These are phyloP conservation scores for Limonium bicolor DNA, from an alignment of 148 eudicot species.

Conservation along the genomic window DNA sequence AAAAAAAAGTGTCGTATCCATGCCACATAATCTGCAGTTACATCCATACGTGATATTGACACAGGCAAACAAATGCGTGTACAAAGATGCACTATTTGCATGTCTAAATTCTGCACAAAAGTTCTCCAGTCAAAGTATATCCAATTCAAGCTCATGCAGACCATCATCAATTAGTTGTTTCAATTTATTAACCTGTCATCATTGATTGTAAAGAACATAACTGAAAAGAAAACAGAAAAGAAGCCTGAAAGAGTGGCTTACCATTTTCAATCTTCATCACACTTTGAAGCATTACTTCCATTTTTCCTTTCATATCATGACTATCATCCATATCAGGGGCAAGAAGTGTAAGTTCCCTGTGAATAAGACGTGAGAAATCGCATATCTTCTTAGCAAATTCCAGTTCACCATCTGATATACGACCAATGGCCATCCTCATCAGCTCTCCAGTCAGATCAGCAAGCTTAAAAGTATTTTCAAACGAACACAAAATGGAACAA, in stretches of 20 bases:
- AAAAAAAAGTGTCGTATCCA: too few relatives aligned
- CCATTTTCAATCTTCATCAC: constrained; percentile 95
- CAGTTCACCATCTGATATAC: constrained; percentile 93
- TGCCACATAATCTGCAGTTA: too few relatives aligned
- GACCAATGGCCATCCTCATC: constrained; percentile 94
- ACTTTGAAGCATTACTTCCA: constrained; percentile 96
- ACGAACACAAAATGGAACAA: neutral
- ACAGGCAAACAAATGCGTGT: too few relatives aligned
- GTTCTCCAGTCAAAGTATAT: too few relatives aligned
- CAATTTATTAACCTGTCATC: too few relatives aligned
- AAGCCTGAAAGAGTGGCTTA: constrained; percentile 18
- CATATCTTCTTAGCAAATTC: constrained; percentile 83
- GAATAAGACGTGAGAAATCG: constrained; percentile 71
- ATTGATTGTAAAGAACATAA: too few relatives aligned
- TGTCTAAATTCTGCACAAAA: too few relatives aligned
- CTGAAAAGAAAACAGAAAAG: too few relatives aligned
- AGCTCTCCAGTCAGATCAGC: constrained; percentile 98
- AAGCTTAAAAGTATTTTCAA: constrained; percentile 33
- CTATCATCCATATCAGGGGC: constrained; percentile 77
- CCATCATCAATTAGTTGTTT: too few relatives aligned
- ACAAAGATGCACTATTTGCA: too few relatives aligned
- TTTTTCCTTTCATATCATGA: constrained; percentile 75
- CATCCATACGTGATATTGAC: too few relatives aligned
- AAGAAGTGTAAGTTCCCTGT: constrained; percentile 64
- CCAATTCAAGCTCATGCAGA: too few relatives aligned